These are phyloP conservation scores for Backusella psychrophila DNA, from an alignment of 192 early-diverging fungal species.

Conservation along the genomic window DNA sequence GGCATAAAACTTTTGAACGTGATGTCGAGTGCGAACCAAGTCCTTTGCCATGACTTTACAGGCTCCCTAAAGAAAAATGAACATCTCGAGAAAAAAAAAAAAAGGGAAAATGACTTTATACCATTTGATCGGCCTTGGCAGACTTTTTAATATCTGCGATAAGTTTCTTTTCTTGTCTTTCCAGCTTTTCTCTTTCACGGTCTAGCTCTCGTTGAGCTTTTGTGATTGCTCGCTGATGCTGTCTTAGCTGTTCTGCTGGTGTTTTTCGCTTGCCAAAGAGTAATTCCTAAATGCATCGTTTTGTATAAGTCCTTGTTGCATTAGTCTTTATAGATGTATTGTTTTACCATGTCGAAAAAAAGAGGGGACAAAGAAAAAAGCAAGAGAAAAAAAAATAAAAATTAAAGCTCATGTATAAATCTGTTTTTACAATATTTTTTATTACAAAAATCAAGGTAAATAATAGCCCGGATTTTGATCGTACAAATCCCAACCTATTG, in stretches of 20 bases:
- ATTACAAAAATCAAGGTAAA: not conserved
- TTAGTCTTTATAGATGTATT: not conserved
- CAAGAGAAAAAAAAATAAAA: not conserved
- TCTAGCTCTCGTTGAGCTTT: slow-evolving; percentile 92
- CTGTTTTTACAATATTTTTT: too few relatives aligned
- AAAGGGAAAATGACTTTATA: slow-evolving; percentile 36
- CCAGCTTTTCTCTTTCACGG: slow-evolving; percentile 84
- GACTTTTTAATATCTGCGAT: slow-evolving; percentile 90
- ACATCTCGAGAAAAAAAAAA: slow-evolving; percentile 34
- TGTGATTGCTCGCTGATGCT: slow-evolving; percentile 84
- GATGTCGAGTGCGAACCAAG: slow-evolving; percentile 88
- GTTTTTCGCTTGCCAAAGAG: slow-evolving; percentile 80
- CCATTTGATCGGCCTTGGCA: slow-evolving; percentile 93
- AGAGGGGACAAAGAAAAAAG: not conserved
- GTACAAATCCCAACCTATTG: not conserved
- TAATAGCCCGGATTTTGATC: not conserved
- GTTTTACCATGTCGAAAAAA: not conserved
- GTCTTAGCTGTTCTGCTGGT: slow-evolving; percentile 88
- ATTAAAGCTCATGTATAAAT: not conserved
- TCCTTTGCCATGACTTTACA: slow-evolving; percentile 99
- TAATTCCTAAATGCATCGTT: slow-evolving; percentile 43
- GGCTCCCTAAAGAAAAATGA: slow-evolving; percentile 35
- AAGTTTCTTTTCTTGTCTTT: slow-evolving; percentile 94
- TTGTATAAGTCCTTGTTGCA: not conserved
- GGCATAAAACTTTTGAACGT: slow-evolving; percentile 94